phyloP scores from a whole-genome alignment of 352 stramenopile genomes.

The Phytophthora hybrid region DNA sequence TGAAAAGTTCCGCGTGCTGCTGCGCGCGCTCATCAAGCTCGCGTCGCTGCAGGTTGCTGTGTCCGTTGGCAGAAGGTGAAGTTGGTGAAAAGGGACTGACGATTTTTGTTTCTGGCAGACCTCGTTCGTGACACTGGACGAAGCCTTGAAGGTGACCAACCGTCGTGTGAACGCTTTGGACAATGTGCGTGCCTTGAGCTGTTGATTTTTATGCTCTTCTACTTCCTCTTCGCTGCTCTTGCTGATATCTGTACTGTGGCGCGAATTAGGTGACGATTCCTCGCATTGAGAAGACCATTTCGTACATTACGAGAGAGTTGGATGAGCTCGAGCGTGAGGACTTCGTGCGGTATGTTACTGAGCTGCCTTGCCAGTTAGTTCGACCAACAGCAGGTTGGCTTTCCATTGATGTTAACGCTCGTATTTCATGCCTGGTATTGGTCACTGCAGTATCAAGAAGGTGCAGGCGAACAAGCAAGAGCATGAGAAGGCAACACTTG shows the following conservation, averaged over 20 bases:
- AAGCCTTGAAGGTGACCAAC: slow-evolving; percentile 99
- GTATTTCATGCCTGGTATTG: slow-evolving; percentile 1
- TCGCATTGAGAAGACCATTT: slow-evolving; percentile 96
- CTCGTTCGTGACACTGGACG: slow-evolving; percentile 99
- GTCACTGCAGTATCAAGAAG: slow-evolving; percentile 95
- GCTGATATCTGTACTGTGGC: background rate
- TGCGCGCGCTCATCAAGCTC: slow-evolving; percentile 89
- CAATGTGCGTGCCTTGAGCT: slow-evolving; percentile 75
- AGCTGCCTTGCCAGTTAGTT: background rate
- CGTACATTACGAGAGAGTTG: slow-evolving; percentile 98
- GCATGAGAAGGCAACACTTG: slow-evolving; percentile 75
- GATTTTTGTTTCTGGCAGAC: slow-evolving; percentile 82
- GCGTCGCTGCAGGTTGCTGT: slow-evolving; percentile 78
- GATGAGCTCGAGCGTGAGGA: slow-evolving; percentile 99
- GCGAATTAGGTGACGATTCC: slow-evolving; percentile 95
- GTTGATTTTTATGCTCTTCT: background rate
- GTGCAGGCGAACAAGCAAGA: slow-evolving; percentile 98
- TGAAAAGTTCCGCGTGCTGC: slow-evolving; percentile 88
- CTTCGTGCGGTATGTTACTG: slow-evolving; percentile 74
- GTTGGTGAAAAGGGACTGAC: background rate
- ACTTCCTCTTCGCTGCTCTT: background rate
- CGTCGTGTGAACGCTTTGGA: slow-evolving; percentile 99
- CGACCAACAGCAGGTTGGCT: background rate
- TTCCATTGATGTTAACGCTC: background rate
- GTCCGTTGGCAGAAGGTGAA: background rate